phyloP scores from a whole-genome alignment of 768 basidiomycete genomes.

The Mycena albidolilacea region DNA sequence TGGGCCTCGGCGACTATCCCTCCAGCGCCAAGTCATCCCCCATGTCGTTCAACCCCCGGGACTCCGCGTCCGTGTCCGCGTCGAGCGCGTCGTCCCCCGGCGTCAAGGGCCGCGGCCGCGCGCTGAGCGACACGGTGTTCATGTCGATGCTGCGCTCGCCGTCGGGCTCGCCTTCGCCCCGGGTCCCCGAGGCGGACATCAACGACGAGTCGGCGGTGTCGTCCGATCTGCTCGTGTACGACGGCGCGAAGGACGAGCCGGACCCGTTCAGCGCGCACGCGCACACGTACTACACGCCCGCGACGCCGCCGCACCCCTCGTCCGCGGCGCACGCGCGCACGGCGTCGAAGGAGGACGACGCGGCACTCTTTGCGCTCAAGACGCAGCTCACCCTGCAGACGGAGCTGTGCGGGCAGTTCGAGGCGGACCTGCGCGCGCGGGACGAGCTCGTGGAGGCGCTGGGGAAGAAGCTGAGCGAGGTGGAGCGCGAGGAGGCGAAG shows the following conservation, averaged over 20 bases:
- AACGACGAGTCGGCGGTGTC: constrained; percentile 65
- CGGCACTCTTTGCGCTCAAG: constrained; percentile 79
- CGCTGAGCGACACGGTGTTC: constrained; percentile 76
- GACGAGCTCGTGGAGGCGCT: constrained; percentile 81
- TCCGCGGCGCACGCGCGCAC: constrained; percentile 62
- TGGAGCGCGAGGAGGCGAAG: constrained; percentile 77
- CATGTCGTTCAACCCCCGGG: constrained; percentile 39
- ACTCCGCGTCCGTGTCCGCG: constrained; percentile 40
- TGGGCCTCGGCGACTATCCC: constrained; percentile 30
- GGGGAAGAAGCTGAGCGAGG: constrained; percentile 63
- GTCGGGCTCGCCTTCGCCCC: constrained; percentile 46
- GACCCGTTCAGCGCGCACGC: constrained; percentile 84
- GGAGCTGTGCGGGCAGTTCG: constrained; percentile 83
- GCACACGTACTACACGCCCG: constrained; percentile 82
- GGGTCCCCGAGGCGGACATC: constrained; percentile 72
- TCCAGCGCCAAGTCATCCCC: constrained; percentile 48
- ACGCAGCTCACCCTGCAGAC: constrained; percentile 83
- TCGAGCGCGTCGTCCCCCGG: constrained; percentile 44
- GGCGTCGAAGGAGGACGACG: constrained; percentile 78
- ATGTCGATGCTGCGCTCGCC: constrained; percentile 67
- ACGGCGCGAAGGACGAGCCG: constrained; percentile 55
- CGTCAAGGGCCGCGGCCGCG: constrained; percentile 62
- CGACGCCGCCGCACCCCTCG: constrained; percentile 64
- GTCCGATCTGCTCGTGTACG: constrained; percentile 64
- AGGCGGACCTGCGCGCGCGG: constrained; percentile 79